Evolutionary conservation across 1,284 basidiomycete species (phyloP), one percentile per base, ranked within the genome.

Genomic region (Trichosporon sp.): DNA sequence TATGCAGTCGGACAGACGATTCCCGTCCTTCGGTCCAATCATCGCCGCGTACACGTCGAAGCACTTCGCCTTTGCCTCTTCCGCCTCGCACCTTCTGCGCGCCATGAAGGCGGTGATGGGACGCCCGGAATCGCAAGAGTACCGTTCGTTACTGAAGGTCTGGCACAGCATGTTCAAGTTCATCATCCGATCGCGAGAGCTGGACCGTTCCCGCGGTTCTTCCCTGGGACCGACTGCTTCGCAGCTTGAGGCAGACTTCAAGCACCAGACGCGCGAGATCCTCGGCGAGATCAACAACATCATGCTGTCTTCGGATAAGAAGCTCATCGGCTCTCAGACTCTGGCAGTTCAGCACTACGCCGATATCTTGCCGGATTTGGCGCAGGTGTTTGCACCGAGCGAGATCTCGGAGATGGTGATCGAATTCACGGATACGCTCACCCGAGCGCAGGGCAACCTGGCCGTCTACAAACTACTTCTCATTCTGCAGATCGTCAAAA

Each of bases 151-250:
- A 12, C 87, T 99, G 76, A 98, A 98, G 82, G 96, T 98, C 21
- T 97, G 95, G 83, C 92, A 95, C 77, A 94, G 96, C 79, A 89
- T 98, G 76, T 94, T 98, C 89, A 92, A 93, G 80, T 94, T 98
- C 83, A 92, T 98, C 76, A 90, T 93, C 7, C 89, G 92, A 26
- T 91, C 94, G 4, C 87, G 95, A 51, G 93, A 96, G 79, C 84
- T 98, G 46, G 94, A 97, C 82, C 92, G 93, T 77, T 86, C 87
- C 4, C 91, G 91, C 75, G 92, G 94, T 69, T 82, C 90, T 35
- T 90, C 90, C 0, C 90, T 92, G 83, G 91, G 91, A 5, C 89
- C 91, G 0, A 93, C 93, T 0, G 90, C 91, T 11, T 92, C 94
- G 73, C 92, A 95, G 81, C 86, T 96, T 35, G 95, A 97, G 78